Evolutionary conservation across 2,329 filamentous ascomycete species (phyloP), one percentile per base, ranked within the genome.

Genomic region (Exophiala sp.): DNA sequence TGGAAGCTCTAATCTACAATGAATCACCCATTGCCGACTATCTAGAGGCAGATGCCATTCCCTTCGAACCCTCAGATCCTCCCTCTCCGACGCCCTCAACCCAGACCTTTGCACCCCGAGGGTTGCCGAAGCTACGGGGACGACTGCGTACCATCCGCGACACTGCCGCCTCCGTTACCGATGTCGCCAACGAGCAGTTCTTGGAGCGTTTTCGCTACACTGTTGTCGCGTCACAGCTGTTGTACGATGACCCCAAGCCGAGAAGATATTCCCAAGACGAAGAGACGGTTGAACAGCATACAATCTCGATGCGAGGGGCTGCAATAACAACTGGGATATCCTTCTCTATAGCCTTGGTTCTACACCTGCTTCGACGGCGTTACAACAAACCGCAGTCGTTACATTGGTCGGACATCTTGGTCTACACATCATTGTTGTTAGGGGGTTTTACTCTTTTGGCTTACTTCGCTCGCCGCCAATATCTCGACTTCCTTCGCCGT

Each of bases 181-280:
- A 55, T 43, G 46, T 53, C 3, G 52, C 54, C 14, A 57, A 89
- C 64, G 78, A 84, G 59, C 83, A 83, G 58, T 95, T 96, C 63
- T 77, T 95, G 52, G 90, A 96, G 68, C 86, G 89, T 64, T 96
- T 96, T 63, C 86, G 90, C 57, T 96, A 96, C 69, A 85, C 87
- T 18, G 87, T 96, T 58, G 86, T 96, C 63, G 89, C 89, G 43
- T 96, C 90, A 18, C 89, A 95, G 65, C 77, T 96, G 11, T 75
- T 96, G 34, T 88, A 81, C 62, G 85, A 85, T 34, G 79, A 85
- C 58, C 77, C 79, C 2, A 80, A 78, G 41, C 52, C 53, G 14
- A 40, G 54, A 40, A 43, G 49, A 18, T 47, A 49, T n/a, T 40
- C 40, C 11, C 42, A 46, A n/a, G 34, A 50, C 43, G 51, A 57